These are phyloP conservation scores for Entelexis paramagnoliae DNA, from an alignment of 1,139 yeast genomes.

Conservation along the genomic window DNA sequence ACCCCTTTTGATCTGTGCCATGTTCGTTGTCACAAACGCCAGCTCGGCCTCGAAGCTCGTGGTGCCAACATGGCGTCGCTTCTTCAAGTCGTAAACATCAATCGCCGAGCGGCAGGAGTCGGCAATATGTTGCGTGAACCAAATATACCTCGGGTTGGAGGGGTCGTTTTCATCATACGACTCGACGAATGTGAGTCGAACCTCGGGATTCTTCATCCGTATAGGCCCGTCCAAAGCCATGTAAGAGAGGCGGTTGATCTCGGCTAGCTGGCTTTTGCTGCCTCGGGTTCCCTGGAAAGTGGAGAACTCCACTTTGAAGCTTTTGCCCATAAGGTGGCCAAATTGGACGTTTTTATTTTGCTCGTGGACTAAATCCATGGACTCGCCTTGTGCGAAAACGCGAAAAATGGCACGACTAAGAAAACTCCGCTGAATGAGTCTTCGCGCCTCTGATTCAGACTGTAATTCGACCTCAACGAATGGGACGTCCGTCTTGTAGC, in stretches of 20 bases:
- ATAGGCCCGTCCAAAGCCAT: constrained; percentile 69
- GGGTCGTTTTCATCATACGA: constrained; percentile 40
- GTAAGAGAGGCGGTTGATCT: constrained; percentile 65
- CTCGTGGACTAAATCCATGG: constrained; percentile 48
- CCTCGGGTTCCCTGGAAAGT: constrained; percentile 61
- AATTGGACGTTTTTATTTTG: constrained; percentile 34
- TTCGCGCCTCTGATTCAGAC: constrained; percentile 54
- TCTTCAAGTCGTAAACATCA: constrained; percentile 71
- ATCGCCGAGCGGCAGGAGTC: constrained; percentile 58
- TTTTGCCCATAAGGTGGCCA: constrained; percentile 25
- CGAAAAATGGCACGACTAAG: constrained; percentile 71
- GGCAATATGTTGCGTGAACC: constrained; percentile 68
- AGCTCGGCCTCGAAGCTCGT: constrained; percentile 82
- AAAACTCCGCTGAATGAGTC: constrained; percentile 56
- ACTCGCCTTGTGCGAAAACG: constrained; percentile 64
- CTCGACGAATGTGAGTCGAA: constrained; percentile 62
- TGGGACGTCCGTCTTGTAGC: constrained; percentile 52
- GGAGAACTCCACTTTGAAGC: constrained; percentile 76
- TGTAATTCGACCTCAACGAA: constrained; percentile 58
- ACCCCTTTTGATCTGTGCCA: constrained; percentile 62
- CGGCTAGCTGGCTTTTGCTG: constrained; percentile 44
- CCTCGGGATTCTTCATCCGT: constrained; percentile 67
- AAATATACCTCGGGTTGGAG: constrained; percentile 34
- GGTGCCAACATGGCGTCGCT: constrained; percentile 84
- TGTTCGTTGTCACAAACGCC: constrained; percentile 72